Percentiles rank a stretch among this genome's conserved stretches.
Evolutionary conservation across 495 filamentous ascomycete species (phyloP).

Genomic region (Talaromyces thailandensis): DNA sequence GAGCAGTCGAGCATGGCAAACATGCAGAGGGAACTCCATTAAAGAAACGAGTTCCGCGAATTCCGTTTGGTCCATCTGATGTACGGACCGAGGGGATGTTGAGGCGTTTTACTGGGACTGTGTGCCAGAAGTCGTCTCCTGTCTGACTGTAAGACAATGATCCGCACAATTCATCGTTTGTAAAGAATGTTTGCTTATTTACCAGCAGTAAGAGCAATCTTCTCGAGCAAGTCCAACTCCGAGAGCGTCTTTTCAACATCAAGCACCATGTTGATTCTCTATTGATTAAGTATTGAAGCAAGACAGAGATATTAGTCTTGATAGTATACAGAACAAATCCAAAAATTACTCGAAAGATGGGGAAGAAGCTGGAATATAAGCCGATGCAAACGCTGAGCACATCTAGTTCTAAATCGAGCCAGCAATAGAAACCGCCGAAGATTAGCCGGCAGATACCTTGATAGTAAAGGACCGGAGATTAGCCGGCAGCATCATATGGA

Average conservation of each 20-base stretch:
- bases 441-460: neutral
- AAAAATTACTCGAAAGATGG: neutral
- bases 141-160: neutral
- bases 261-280: constrained; percentile 39
- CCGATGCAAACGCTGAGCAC: neutral
- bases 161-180: neutral
- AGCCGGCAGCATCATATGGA: neutral
- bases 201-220: constrained; percentile 54
- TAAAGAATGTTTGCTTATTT: constrained; percentile 7
- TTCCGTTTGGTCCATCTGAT: constrained; percentile 69
- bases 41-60: constrained; percentile 66
- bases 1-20: constrained; percentile 59
- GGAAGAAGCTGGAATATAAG: neutral
- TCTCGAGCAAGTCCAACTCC: constrained; percentile 53
- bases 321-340: neutral
- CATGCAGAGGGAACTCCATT: constrained; percentile 59
- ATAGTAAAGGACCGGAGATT: constrained; percentile 1
- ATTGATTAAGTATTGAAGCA: neutral
- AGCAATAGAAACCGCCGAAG: constrained; percentile 1
- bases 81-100: constrained; percentile 61
- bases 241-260: constrained; percentile 54
- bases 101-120: constrained; percentile 55
- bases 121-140: constrained; percentile 76
- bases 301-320: neutral
- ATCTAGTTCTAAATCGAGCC: neutral